These are phyloP conservation scores for Volvariella surrecta DNA, from an alignment of 1,284 basidiomycete genomes.

Conservation along the genomic window DNA sequence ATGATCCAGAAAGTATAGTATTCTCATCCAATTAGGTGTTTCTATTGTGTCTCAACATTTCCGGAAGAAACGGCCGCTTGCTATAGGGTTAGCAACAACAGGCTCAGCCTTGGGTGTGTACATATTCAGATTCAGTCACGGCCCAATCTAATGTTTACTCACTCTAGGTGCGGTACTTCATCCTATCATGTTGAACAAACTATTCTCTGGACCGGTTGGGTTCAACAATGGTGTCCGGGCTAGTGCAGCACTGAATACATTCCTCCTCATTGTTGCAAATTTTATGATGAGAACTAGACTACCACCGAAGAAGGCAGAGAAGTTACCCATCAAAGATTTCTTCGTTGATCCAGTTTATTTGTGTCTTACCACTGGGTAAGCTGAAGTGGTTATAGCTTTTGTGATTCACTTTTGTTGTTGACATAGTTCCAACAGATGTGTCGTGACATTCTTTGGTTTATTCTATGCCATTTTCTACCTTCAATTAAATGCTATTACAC, in stretches of 20 bases:
- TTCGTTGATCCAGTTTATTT: slow-evolving; percentile 1
- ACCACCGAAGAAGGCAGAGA: slow-evolving; percentile 37
- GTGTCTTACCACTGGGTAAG: slow-evolving; percentile 4
- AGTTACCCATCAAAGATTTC: slow-evolving; percentile 20
- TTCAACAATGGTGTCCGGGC: slow-evolving; percentile 25
- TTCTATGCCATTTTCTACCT: slow-evolving; percentile 39
- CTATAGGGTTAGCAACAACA: slow-evolving; percentile 12
- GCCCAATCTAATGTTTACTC: no score
- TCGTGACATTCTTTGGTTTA: slow-evolving; percentile 18
- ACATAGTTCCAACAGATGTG: neutral
- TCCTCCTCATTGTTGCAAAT: slow-evolving; percentile 26
- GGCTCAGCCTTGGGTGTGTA: slow-evolving; percentile 6
- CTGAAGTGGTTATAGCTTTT: no score
- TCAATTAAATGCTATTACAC: slow-evolving; percentile 30
- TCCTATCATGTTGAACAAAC: slow-evolving; percentile 10
- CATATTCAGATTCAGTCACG: no score
- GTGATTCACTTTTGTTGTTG: neutral
- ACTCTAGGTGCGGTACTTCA: slow-evolving; percentile 2
- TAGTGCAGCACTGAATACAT: slow-evolving; percentile 22
- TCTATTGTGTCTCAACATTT: slow-evolving; percentile 13
- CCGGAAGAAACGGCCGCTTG: slow-evolving; percentile 9
- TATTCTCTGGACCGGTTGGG: slow-evolving; percentile 18
- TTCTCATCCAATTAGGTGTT: no score
- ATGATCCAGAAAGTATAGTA: no score
- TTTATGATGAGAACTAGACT: no score